phyloP scores from a whole-genome alignment of 345 rosid species.

The Salix brachista region DNA sequence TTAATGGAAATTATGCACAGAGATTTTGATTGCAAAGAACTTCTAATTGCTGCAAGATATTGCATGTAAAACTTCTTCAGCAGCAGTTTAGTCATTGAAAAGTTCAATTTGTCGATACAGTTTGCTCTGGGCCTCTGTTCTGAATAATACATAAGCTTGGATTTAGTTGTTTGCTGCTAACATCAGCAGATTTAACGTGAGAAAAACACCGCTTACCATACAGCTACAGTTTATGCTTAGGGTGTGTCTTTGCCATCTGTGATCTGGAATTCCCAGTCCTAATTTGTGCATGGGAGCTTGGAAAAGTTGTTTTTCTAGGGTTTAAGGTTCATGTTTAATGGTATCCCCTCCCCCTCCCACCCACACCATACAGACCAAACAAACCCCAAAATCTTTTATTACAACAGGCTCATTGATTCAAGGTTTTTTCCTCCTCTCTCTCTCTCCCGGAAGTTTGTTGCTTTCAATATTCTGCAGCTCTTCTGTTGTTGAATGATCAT shows the following conservation, averaged over 20 bases:
- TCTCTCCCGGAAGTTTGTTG: not conserved
- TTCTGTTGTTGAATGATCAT: slow-evolving; percentile 3
- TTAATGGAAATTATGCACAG: not conserved
- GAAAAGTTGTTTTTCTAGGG: too few species aligned
- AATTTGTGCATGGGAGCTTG: too few species aligned
- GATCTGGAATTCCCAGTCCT: too few species aligned
- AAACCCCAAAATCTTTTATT: too few species aligned
- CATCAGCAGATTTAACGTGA: not conserved
- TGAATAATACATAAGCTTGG: not conserved
- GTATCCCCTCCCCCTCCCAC: too few species aligned
- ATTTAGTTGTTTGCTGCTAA: not conserved
- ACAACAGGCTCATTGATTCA: not conserved
- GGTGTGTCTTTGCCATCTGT: too few species aligned
- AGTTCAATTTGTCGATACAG: not conserved
- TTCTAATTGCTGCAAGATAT: not conserved
- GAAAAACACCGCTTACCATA: not conserved
- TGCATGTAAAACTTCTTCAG: not conserved
- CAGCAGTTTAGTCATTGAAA: not conserved
- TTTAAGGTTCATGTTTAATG: not conserved
- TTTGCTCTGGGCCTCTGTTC: not conserved
- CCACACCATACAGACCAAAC: too few species aligned
- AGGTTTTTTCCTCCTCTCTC: not conserved
- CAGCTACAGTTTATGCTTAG: too few species aligned
- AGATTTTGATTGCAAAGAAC: too few species aligned
- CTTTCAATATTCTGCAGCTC: not conserved